Conservation (phyloP, 306 rosid species). For the apple (Malus domestica) region ASM211411v1 NC_041791.1:31738501-31739000, state of each 20-base stretch:
- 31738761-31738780: neutral
- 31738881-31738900: slow-evolving; percentile 6
- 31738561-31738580: no score
- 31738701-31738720: neutral
- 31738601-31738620: no score
- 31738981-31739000: neutral
- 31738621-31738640: neutral
- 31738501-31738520: no score
- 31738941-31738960: slow-evolving; percentile 22
- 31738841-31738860: neutral
- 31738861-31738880: slow-evolving; percentile 23
- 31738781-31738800: neutral
- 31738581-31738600: no score
- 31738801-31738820: no score
- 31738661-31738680: neutral
- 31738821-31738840: neutral
- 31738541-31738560: no score
- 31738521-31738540: no score
- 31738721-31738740: neutral
- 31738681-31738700: neutral
- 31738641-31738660: neutral
- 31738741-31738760: neutral
- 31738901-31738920: slow-evolving; percentile 4
- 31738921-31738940: neutral
- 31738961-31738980: slow-evolving; percentile 18